Conservation (phyloP, 116 monocot genomes). For the Posidonia oceanica region DNA sequence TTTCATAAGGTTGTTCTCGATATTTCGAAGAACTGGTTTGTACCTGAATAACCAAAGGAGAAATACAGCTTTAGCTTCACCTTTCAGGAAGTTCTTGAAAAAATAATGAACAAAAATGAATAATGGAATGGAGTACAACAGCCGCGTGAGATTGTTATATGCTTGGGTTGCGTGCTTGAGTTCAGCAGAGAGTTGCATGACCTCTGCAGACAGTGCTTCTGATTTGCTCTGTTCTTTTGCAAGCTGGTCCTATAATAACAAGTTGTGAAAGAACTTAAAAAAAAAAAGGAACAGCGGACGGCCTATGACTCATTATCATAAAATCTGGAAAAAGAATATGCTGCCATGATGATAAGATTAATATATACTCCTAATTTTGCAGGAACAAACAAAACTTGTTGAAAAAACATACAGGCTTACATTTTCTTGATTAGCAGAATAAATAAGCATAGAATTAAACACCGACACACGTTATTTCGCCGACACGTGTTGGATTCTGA, state of each 20-base stretch:
- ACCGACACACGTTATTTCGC: background rate
- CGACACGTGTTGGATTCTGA: no score
- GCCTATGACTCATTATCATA: no score
- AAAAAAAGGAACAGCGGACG: background rate
- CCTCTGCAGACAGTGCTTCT: constrained; percentile 69
- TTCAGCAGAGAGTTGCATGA: constrained; percentile 67
- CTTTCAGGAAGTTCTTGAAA: background rate
- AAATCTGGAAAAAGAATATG: no score
- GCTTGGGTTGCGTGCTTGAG: constrained; percentile 54
- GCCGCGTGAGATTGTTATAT: constrained; percentile 48
- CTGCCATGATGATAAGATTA: no score
- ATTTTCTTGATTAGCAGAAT: no score
- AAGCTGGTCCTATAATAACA: constrained; percentile 39
- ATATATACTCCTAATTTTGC: no score
- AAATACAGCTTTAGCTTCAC: background rate
- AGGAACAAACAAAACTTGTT: no score
- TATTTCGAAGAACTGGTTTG: constrained; percentile 70
- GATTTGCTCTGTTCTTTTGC: constrained; percentile 78
- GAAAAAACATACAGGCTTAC: no score
- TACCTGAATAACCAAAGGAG: constrained; percentile 48
- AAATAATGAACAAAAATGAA: background rate
- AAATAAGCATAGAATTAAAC: background rate
- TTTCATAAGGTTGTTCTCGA: constrained; percentile 79
- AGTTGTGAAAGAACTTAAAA: background rate
- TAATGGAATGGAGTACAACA: constrained; percentile 12